Evolutionary conservation across 2,329 filamentous ascomycete genomes (phyloP), one percentile per base, ranked within the genome.

Genomic region (Pseudogymnoascus sp.): DNA sequence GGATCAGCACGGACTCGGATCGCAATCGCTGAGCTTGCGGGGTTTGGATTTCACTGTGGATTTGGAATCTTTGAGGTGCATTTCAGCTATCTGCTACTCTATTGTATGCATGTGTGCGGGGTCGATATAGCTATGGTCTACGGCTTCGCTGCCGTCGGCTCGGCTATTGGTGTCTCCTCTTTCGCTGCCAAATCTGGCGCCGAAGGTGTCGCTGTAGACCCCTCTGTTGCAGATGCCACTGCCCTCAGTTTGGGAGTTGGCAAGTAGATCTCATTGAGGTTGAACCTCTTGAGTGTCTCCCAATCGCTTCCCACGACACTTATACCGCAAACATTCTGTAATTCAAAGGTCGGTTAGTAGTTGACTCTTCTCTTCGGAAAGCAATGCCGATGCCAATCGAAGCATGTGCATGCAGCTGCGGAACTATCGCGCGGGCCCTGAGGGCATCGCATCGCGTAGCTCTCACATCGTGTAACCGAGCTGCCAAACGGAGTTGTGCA

Each of bases 201-300:
- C 28, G 47, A 32, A 32, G 9, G 9, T 32, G 9, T 28, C 28
- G 47, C n/a, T 54, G 9, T 28, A 54, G 47, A 16, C 47, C 28
- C 47, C 28, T 32, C 47, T 32, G 9, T 18, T 18, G 16, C n/a
- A 54, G 66, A 58, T 54, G 64, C 61, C 22, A 57, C 58, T 62
- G 60, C 22, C 57, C 60, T 61, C 63, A 50, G 50, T 47, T 62
- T 61, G 41, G 38, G 57, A 61, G 61, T 62, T 61, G 54, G 58
- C 50, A 61, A 77, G 77, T 88, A 89, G 22, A 93, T 80, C 72
- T 91, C 89, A 61, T 87, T 84, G 38, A 95, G 74, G 72, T 94
- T 94, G 75, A 86, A 93, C 66, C 84, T 82, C 75, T 90, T 92
- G 63, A 92, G 77, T 54, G 78, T 77, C 58, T 91, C 87, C 79